Evolutionary conservation across 495 filamentous ascomycete genomes (phyloP), one percentile per base, ranked within the genome.

Genomic region (Aspergillus sclerotioniger): DNA sequence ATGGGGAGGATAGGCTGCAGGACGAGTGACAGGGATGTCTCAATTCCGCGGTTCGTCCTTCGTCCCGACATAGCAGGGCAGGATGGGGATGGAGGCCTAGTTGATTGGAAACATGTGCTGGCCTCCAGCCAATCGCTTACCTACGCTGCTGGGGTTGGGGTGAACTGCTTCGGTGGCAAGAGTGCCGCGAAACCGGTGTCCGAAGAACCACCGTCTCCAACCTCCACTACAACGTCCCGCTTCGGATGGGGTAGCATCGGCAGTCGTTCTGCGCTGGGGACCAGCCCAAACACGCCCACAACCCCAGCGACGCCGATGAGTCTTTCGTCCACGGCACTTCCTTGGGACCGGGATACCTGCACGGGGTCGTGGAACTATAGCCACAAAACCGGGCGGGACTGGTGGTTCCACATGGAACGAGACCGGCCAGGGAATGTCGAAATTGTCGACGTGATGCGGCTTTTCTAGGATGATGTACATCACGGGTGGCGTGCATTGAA

Each of bases 371-470:
- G 77, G 77, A 80, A 80, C 56, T 64, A 66, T 43, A 63, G 63
- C 49, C 75, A 78, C 41, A 73, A 73, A 44, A 66, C 49, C 37
- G 76, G 76, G 25, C 71, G 72, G 15, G 76, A 78, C n/a, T 80
- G 77, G 77, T 80, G 76, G 77, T 78, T 73, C 57, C 77, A 80
- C 55, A 72, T 77, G 63, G 77, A 80, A 59, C 73, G 77, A 21
- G 77, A 80, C 51, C 75, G 77, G 16, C 76, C 73, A 8, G 63
- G 65, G 37, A 72, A 71, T 31, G 52, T 68, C n/a, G 72, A 77
- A 32, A 61, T 75, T 48, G 70, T 78, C 55, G 65, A 73, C 31
- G 47, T 70, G 13, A 69, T 70, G 51, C 70, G 68, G 51, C 73
- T 80, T 31, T 77, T 80, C 44, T 78, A 64, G 72, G 39, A 8